Evolutionary conservation across 2,329 filamentous ascomycete species (phyloP), one percentile per base, ranked within the genome.

Genomic region (Fusarium sp.): DNA sequence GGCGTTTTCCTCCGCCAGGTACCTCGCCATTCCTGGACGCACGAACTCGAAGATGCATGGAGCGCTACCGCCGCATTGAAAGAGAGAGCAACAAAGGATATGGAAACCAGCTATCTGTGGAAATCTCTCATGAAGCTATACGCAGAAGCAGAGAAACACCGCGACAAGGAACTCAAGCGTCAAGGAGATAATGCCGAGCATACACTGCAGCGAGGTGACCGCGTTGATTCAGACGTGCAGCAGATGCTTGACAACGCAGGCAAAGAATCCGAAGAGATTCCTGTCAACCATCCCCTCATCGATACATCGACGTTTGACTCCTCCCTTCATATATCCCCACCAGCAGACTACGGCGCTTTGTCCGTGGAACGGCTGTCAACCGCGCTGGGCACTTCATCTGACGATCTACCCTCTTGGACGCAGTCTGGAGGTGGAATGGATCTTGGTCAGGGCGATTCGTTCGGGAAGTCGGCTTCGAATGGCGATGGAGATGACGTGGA

Each of bases 41-140:
- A 58, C 12, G 57, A 57, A 20, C 65, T 74, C 1, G 75, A 77
- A 40, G 65, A 70, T 4, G 45, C 67, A 2, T 75, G 74, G 75
- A n/a, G 41, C 2, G 56, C 68, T 2, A 62, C 65, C 4, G 45
- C 46, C 34, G 41, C n/a, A 2, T 37, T 75, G 0, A 45, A 66
- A 3, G 45, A 60, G 8, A 46, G 30, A 6, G 54, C 49, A 3
- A 41, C 68, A 4, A 51, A 56, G 1, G 57, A 61, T 7, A 47
- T 57, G 5, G 69, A 63, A 16, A 56, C 47, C 1, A 58, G 70
- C 1, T 8, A 40, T 16, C 31, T 70, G 9, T 76, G 74, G 72
- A 23, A 41, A n/a, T 61, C 59, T 4, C 30, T 76, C 4, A 49
- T 63, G 28, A 30, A 47, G 5, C 9, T 75, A 13, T 49, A 62